Evolutionary conservation across 768 basidiomycete species (phyloP), one percentile per base, ranked within the genome.

Genomic region (Agaricus sinodeliciosus): DNA sequence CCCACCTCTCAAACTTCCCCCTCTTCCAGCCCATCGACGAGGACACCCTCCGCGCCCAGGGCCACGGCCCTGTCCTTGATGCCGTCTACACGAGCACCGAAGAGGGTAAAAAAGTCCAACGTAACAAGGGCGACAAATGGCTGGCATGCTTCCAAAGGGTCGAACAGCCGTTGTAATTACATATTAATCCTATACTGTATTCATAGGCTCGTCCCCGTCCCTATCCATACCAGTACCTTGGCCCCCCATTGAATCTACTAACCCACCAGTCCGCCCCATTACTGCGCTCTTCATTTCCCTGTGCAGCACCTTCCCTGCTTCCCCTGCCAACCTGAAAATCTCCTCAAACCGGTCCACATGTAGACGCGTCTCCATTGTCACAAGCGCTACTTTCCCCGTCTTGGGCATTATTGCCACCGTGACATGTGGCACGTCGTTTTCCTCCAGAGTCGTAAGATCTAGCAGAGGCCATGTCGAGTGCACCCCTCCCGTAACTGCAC

Each of bases 21-120:
- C 72, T 95, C 12, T 98, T 99, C 67, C 81, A 92, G 58, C 73
- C 76, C 28, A 76, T 95, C 55, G 81, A 81, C 44, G 88, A 91
- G 60, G 79, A 84, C 27, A 79, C 81, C 22, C 75, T 97, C 16
- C 80, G 87, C n/a, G 71, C 73, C 9, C 79, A 87, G 57, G 90
- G 89, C 15, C 82, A 85, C 58, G 88, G 87, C 2, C 74, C 79
- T 0, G 81, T 93, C 43, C 64, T 94, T n/a, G 88, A 90, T 58
- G 89, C 85, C 2, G 84, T 95, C 15, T 85, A 85, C 66, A 79
- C 72, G 31, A 83, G 83, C 61, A 99, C 96, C 3, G 96, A 99
- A 67, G 96, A 99, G 69, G 95, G 96, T 4, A 91, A 85, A 68
- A 99, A 99, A 67, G 96, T 98, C 0, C 90, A 90, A 65, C 74